A percentile compares a stretch with the other conserved stretches of the same genome.
Conservation (phyloP, 2,329 filamentous ascomycete genomes). For the Fusarium drepaniforme region DNA sequence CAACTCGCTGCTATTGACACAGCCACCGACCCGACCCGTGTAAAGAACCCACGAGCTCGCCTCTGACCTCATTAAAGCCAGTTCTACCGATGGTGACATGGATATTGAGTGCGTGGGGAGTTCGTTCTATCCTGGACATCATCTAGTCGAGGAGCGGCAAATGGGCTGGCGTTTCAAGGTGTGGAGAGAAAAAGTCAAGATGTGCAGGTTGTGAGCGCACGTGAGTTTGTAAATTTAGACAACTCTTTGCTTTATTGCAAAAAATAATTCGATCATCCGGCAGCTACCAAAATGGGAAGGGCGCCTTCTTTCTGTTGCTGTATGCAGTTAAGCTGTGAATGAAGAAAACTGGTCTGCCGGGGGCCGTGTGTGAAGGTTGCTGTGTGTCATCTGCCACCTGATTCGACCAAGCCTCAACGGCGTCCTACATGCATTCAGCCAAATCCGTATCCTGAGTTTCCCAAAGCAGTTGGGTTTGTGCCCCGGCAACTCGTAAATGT, state of each 20-base stretch:
- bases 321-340: background rate
- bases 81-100: background rate
- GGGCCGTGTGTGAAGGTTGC: background rate
- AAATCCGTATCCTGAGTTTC: background rate
- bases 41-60: background rate
- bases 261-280: background rate
- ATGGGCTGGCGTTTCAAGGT: background rate
- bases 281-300: background rate
- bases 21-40: background rate
- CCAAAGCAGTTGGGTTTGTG: background rate
- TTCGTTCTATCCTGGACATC: background rate
- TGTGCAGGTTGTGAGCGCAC: background rate
- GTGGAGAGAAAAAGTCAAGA: background rate
- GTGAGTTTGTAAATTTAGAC: background rate
- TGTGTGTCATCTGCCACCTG: background rate
- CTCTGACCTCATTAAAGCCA: background rate
- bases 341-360: background rate
- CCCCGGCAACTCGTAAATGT: background rate
- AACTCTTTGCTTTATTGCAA: background rate
- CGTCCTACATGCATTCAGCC: background rate
- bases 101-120: background rate
- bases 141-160: background rate
- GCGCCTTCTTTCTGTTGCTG: background rate
- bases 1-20: background rate
- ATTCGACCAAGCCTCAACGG: background rate